These are phyloP conservation scores for Dictyophora rubrovolvata DNA, from an alignment of 768 basidiomycete species.

Conservation along the genomic window DNA sequence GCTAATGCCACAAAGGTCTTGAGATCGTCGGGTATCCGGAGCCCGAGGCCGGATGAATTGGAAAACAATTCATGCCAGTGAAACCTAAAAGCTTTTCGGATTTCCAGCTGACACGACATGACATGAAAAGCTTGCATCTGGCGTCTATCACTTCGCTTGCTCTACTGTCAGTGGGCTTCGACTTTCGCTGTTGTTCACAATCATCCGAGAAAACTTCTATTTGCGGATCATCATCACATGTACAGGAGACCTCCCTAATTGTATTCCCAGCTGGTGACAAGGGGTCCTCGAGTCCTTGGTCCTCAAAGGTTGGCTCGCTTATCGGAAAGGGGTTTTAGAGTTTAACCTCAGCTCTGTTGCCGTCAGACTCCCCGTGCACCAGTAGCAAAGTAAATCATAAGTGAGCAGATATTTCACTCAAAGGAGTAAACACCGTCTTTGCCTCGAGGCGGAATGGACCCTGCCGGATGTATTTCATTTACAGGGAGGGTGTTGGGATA, in stretches of 20 bases:
- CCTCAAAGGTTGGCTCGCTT: not conserved
- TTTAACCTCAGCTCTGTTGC: not conserved
- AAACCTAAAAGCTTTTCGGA: not conserved
- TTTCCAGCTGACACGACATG: not conserved
- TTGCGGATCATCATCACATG: not conserved
- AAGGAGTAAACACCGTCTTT: not conserved
- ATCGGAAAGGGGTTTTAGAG: not conserved
- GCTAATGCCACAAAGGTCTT: not conserved
- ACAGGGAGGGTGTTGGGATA: not conserved
- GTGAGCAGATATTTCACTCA: not conserved
- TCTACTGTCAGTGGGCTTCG: not conserved
- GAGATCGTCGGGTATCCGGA: not conserved
- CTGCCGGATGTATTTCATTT: not conserved
- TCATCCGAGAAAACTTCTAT: not conserved
- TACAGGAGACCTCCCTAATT: not conserved
- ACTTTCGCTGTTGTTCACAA: not conserved
- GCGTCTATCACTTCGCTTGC: not conserved
- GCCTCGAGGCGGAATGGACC: not conserved
- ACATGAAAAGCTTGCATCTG: not conserved
- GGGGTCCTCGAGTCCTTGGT: not conserved
- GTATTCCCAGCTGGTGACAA: not conserved
- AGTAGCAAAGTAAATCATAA: not conserved
- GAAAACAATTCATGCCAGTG: not conserved
- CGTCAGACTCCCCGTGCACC: not conserved
- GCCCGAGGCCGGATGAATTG: not conserved